phyloP scores from a whole-genome alignment of 192 early-diverging fungal genomes.

The Backusella psychrophila region DNA sequence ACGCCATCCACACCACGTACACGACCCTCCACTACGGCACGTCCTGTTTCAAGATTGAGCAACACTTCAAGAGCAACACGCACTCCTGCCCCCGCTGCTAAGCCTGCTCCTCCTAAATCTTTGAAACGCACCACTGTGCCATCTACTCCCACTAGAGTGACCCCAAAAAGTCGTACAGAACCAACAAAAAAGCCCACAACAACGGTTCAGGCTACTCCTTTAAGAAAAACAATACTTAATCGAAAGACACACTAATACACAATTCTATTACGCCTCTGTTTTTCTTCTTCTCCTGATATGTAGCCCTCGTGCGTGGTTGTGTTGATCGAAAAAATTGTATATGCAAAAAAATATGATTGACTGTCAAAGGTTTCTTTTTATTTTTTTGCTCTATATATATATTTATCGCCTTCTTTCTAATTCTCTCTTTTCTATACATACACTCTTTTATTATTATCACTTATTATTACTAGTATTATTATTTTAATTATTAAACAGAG shows the following conservation, averaged over 20 bases:
- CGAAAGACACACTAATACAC: neutral
- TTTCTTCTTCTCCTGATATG: neutral
- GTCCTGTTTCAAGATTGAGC: neutral
- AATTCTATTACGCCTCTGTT: neutral
- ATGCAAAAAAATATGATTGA: neutral
- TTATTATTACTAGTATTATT: neutral
- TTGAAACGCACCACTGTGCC: neutral
- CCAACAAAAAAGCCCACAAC: neutral
- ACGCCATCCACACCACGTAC: neutral
- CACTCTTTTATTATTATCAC: constrained; percentile 4
- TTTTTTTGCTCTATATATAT: neutral
- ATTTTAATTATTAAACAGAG: constrained; percentile 10
- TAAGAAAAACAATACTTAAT: constrained; percentile 1
- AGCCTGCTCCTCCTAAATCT: neutral
- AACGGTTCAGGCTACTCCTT: neutral
- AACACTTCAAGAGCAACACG: neutral
- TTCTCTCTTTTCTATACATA: neutral
- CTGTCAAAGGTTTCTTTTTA: neutral
- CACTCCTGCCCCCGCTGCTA: neutral
- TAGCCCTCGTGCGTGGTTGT: neutral
- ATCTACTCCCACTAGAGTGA: neutral
- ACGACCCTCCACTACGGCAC: neutral
- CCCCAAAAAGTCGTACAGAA: constrained; percentile 2
- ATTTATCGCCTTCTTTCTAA: neutral
- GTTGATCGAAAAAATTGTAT: constrained; percentile 4